Evolutionary conservation across 371 early-diverging fungal genomes (phyloP), one percentile per base, ranked within the genome.

Genomic region (Rhizopus delemar): DNA sequence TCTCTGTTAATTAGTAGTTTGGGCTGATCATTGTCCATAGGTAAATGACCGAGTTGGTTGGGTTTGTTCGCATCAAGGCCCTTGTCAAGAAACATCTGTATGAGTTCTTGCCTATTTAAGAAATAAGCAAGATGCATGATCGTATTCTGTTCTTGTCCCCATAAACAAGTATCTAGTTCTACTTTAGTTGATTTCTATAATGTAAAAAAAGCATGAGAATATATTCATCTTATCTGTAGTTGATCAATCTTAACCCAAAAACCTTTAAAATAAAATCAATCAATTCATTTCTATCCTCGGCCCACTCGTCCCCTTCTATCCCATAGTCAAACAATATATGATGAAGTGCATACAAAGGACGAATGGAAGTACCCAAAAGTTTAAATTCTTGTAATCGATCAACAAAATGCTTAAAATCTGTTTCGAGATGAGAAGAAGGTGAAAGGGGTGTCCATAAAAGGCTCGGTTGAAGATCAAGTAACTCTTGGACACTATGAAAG

Each of bases 291-390:
- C 67, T 49, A 22, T 66, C 67, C 45, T 51, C 54, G 2, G 57
- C 57, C 67, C 63, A 63, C 33, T 68, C 68, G 16, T 68, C 68
- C 28, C 54, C 63, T 49, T 51, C 43, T 31, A 63, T 41, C n/a
- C 59, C 59, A 50, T 65, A 61, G 29, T 69, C 65, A 35, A 62
- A 60, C 11, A 69, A 38, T 13, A 69, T 54, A 50, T 69, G 62
- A 22, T 69, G 69, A 49, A 69, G 60, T 6, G 65, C 59, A 48
- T 65, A 65, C 5, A 69, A 52, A 28, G 65, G 65, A 5, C 62
- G 51, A 41, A 69, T 55, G 11, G 50, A 48, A 4, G 59, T 50
- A 9, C 69, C 69, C 22, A 69, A 54, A 12, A 54, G 22, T 50
- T 61, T 50, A n/a, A 56, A 56, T 4, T 28, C 46, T 33, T 65